These are phyloP conservation scores for Pelargonium cotyledonis DNA, from an alignment of 441 rosid genomes.

Conservation along the genomic window DNA sequence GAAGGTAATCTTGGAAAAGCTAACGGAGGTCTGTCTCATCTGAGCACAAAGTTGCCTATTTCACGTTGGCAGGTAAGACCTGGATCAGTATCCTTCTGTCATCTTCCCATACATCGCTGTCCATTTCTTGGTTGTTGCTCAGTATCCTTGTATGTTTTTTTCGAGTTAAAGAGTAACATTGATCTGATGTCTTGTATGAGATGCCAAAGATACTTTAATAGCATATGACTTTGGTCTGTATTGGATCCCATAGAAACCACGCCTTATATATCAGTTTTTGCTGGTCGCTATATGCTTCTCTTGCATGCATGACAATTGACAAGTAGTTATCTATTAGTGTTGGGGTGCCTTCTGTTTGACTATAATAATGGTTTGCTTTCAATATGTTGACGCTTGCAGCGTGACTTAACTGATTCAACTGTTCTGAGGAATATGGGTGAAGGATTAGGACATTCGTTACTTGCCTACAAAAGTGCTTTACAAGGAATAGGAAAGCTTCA, in stretches of 20 bases:
- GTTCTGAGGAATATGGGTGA: slow-evolving; percentile 89
- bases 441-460: slow-evolving; percentile 90
- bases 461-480: slow-evolving; percentile 78
- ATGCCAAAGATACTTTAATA: background rate
- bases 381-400: slow-evolving; percentile 39
- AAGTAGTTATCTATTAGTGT: background rate
- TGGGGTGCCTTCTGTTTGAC: background rate
- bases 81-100: background rate
- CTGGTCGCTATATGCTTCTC: background rate
- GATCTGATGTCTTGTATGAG: background rate
- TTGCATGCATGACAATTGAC: background rate
- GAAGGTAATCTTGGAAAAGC: slow-evolving; percentile 96
- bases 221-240: no score
- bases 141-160: no score
- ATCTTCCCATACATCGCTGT: background rate
- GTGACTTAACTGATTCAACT: slow-evolving; percentile 91
- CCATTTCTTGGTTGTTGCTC: slow-evolving; percentile 5
- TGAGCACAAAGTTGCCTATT: slow-evolving; percentile 72
- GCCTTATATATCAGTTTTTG: no score
- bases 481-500: slow-evolving; percentile 81
- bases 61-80: slow-evolving; percentile 84
- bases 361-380: slow-evolving; percentile 9
- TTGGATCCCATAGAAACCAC: no score
- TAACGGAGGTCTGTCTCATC: slow-evolving; percentile 59
- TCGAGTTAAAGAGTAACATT: background rate